These are phyloP conservation scores for Hanseniaspora clermontiae DNA, from an alignment of 805 yeast species.

Conservation along the genomic window DNA sequence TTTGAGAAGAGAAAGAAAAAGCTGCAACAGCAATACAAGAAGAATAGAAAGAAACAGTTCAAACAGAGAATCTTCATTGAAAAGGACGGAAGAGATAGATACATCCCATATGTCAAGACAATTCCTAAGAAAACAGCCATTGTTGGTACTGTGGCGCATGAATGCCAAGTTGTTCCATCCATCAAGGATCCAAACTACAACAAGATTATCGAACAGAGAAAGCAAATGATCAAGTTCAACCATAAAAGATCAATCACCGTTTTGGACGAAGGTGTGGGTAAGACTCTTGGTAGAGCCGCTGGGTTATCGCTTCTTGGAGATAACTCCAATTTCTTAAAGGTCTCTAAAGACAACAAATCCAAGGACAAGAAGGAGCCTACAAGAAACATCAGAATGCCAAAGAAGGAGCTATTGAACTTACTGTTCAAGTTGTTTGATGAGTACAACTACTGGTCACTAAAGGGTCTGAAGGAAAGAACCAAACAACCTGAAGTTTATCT, in stretches of 20 bases:
- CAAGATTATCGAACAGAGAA: conserved; percentile 47
- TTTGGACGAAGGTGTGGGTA: conserved; percentile 72
- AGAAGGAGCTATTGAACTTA: conserved; percentile 77
- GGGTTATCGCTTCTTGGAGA: conserved; percentile 71
- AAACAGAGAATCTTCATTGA: conserved; percentile 30
- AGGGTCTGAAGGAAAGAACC: conserved; percentile 85
- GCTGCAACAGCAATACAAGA: conserved; percentile 30
- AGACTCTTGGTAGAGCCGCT: conserved; percentile 61
- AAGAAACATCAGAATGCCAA: conserved; percentile 87
- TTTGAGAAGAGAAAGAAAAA: conserved; percentile 24
- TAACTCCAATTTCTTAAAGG: conserved; percentile 54
- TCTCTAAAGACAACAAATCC: conserved; percentile 37
- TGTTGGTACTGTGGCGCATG: conserved; percentile 81
- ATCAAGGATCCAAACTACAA: conserved; percentile 57
- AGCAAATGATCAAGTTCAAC: conserved; percentile 36
- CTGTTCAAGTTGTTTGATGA: conserved; percentile 84
- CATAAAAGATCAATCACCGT: conserved; percentile 53
- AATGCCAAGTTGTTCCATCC: conserved; percentile 77
- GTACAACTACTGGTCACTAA: conserved; percentile 91
- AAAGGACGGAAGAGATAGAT: conserved; percentile 34
- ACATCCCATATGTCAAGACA: conserved; percentile 72
- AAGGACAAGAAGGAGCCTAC: conserved; percentile 34
- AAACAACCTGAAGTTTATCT: conserved; percentile 90
- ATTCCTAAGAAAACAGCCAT: conserved; percentile 80
- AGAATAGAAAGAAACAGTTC: conserved; percentile 27